A percentile compares a stretch with the other conserved stretches of the same genome.
Evolutionary conservation across 495 filamentous ascomycete genomes (phyloP).

Genomic region (Neurospora hispaniola): DNA sequence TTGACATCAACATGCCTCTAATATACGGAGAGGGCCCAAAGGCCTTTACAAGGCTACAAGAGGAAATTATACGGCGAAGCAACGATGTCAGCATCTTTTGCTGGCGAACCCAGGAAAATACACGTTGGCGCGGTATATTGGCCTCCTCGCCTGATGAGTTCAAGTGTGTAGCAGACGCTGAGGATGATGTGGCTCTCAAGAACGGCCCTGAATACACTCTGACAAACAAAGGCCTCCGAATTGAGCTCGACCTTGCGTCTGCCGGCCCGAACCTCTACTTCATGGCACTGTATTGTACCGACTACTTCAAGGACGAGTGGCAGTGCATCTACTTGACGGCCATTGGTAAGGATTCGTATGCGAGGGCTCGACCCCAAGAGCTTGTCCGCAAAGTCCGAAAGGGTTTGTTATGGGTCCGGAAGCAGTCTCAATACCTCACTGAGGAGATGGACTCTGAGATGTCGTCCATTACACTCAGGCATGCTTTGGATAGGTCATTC

Average conservation of each 20-base stretch:
- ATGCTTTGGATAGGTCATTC: neutral
- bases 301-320: neutral
- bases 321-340: neutral
- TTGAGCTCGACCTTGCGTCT: neutral
- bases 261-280: neutral
- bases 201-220: neutral
- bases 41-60: conserved; percentile 17
- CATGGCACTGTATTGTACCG: neutral
- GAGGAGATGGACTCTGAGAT: neutral
- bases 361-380: neutral
- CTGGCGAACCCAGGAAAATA: conserved; percentile 1
- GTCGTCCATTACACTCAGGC: neutral
- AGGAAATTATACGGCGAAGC: conserved; percentile 14
- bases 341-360: neutral
- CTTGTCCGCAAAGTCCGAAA: neutral
- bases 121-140: neutral
- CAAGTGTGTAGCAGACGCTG: neutral
- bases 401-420: neutral
- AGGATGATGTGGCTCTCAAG: neutral
- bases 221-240: neutral
- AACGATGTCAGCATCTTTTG: conserved; percentile 14
- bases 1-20: conserved; percentile 19
- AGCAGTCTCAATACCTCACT: neutral
- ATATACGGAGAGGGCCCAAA: conserved; percentile 19
- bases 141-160: neutral